These are phyloP conservation scores for Acanthamoeba triangularis DNA, from an alignment of 208 protist genomes.

Conservation along the genomic window DNA sequence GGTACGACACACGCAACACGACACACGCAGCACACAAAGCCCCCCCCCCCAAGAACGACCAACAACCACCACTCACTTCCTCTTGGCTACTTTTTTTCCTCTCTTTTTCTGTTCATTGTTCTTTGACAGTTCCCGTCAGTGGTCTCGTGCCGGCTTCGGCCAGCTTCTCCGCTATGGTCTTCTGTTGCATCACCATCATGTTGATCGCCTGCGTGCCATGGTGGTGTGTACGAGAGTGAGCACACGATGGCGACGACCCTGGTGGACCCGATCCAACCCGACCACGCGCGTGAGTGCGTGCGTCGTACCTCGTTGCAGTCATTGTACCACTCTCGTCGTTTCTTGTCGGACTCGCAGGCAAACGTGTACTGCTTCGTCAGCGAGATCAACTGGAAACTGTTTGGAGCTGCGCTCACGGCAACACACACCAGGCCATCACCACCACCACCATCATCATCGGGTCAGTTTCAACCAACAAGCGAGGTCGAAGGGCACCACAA, in stretches of 20 bases:
- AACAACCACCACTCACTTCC: too few relatives aligned
- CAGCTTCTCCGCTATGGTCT: constrained; percentile 55
- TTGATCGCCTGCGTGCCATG: constrained; percentile 59
- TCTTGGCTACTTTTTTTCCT: background rate
- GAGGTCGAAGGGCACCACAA: background rate
- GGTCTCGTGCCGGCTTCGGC: background rate
- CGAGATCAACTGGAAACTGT: constrained; percentile 61
- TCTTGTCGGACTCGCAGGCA: background rate
- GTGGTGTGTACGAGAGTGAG: too few relatives aligned
- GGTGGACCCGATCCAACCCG: too few relatives aligned
- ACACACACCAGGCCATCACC: too few relatives aligned
- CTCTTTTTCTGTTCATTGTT: background rate
- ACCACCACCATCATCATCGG: too few relatives aligned
- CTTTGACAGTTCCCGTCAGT: background rate
- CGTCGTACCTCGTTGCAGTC: background rate
- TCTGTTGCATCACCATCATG: constrained; percentile 37
- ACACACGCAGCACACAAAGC: background rate
- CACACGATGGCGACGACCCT: too few relatives aligned
- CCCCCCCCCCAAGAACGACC: too few relatives aligned
- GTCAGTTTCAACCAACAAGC: too few relatives aligned
- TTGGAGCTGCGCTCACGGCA: constrained; percentile 5
- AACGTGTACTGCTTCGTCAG: constrained; percentile 31
- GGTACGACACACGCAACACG: background rate
- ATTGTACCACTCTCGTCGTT: constrained; percentile 39
- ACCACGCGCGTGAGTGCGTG: background rate